These are phyloP conservation scores for Carex pumila DNA, from an alignment of 176 grass and related monocot species.

Conservation along the genomic window DNA sequence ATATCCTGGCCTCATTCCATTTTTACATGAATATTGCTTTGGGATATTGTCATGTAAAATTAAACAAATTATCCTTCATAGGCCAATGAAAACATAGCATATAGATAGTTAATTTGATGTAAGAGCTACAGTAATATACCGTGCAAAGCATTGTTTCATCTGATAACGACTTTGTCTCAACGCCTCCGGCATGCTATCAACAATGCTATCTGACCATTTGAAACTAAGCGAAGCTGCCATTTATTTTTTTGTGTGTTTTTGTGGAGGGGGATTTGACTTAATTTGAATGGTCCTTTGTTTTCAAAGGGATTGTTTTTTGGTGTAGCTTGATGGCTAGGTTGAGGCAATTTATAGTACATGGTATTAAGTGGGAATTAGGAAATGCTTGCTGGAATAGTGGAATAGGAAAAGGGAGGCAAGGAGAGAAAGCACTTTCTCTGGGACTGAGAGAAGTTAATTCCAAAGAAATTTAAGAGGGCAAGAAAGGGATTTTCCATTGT, in stretches of 20 bases:
- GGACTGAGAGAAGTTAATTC: conserved; percentile 45
- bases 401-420: conserved; percentile 35
- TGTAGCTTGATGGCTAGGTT: neutral
- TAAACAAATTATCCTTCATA: neutral
- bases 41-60: neutral
- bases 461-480: conserved; percentile 43
- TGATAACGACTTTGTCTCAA: conserved; percentile 79
- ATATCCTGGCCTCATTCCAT: neutral
- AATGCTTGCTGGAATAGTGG: conserved; percentile 21
- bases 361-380: conserved; percentile 23
- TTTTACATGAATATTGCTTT: neutral
- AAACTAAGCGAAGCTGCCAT: conserved; percentile 60
- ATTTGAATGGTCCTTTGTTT: neutral
- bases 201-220: conserved; percentile 76
- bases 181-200: conserved; percentile 80
- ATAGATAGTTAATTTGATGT: neutral
- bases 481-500: conserved; percentile 52
- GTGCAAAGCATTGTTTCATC: conserved; percentile 89
- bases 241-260: neutral
- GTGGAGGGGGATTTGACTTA: neutral
- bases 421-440: conserved; percentile 50
- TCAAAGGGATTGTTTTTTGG: conserved; percentile 19
- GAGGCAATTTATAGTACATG: conserved; percentile 52
- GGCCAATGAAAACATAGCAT: neutral
- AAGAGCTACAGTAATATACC: conserved; percentile 23